These are phyloP conservation scores for Microcyclospora pomicola DNA, from an alignment of 2,329 filamentous ascomycete genomes.

Conservation along the genomic window DNA sequence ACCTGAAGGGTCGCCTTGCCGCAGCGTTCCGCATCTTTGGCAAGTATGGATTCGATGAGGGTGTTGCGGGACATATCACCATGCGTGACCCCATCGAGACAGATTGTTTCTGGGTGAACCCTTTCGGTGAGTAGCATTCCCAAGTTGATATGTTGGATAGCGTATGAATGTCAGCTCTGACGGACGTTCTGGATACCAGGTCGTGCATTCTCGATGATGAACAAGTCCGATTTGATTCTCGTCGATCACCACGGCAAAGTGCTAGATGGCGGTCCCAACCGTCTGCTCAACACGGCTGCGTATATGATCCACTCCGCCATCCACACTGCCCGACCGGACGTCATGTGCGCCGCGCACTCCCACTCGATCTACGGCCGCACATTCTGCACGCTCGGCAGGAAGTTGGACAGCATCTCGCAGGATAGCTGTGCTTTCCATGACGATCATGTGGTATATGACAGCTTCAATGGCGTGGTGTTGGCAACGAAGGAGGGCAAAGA, in stretches of 20 bases:
- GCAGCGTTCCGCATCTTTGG: conserved; percentile 33
- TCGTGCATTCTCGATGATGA: conserved; percentile 29
- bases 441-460: conserved; percentile 28
- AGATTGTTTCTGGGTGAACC: conserved; percentile 22
- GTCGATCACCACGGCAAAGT: conserved; percentile 31
- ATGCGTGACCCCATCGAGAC: conserved; percentile 24
- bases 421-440: conserved; percentile 30
- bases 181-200: conserved; percentile 8
- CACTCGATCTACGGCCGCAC: conserved; percentile 33
- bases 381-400: conserved; percentile 29
- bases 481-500: conserved; percentile 31
- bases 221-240: conserved; percentile 32
- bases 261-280: conserved; percentile 27
- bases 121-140: background rate
- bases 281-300: conserved; percentile 31
- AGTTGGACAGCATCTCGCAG: conserved; percentile 33
- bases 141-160: no score
- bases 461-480: conserved; percentile 35
- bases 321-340: conserved; percentile 30
- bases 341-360: conserved; percentile 31
- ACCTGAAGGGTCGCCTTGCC: conserved; percentile 31
- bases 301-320: conserved; percentile 34
- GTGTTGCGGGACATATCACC: conserved; percentile 30
- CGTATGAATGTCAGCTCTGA: background rate
- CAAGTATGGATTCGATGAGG: conserved; percentile 27